Base-by-base conservation (phyloP, 106 monocot genomes). In the Acanthochlamys bracteata region DNA sequence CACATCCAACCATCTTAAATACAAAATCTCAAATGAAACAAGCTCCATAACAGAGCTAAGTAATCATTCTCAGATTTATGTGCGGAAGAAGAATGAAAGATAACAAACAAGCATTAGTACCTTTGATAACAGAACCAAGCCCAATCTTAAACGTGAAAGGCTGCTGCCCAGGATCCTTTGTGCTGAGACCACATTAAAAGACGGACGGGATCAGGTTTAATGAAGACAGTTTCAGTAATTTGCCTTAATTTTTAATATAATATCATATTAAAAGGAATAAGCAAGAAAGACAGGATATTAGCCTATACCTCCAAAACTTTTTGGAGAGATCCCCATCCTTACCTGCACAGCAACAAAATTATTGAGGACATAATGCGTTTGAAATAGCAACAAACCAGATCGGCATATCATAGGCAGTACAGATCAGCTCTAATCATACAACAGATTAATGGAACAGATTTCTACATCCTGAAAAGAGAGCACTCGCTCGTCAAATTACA, bases 101-200 rank as follows among this genome's bases (percentile, higher is more conserved):
- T 8, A 11, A 13, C 25, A 58, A 20, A 58, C 10, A 58, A 58
- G 58, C 58, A 23, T 3, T 23, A 43, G n/a, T 61, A 94, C 94
- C 94, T 94, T 84, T 94, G 61, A 94, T 90, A 68, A 94, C 94
- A 14, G 76, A 75, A 20, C 94, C 89, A 58, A 70, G 17, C 26
- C 94, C 94, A 74, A 94, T 82, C 54, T 89, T 81, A 65, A 94
- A 94, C 41, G 79, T 77, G 79, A 94, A 94, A 61, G 94, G 89
- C 67, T 79, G 9, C 78, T 94, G 94, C 27, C 94, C 94, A 64
- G 89, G 79, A 75, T 94, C 94, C 57, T 90, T 94, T 11, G 94
- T 94, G 81, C 94, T 94, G 81, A 75, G 13, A 43, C 43, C 7
- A 8, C 7, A 43, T 43, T 43, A 8, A 8, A 43, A 43, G 13